Conservation (phyloP, 2,329 filamentous ascomycete genomes). For the Aspergillus felis region DNA sequence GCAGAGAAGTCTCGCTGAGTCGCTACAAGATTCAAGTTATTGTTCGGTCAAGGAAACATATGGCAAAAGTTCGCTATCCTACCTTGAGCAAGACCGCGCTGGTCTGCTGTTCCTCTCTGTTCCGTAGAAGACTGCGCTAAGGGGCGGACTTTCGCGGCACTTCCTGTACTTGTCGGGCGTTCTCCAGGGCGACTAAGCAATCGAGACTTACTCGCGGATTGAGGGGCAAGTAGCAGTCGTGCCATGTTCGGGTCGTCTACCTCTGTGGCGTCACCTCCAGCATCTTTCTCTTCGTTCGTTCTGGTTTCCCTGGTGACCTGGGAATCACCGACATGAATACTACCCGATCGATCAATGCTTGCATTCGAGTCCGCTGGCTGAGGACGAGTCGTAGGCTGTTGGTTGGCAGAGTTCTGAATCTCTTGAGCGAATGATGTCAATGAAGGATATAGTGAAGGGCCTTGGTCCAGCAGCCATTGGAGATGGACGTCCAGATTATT, state of each 20-base stretch:
- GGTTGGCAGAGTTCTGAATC: slow-evolving; percentile 11
- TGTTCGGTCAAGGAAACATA: slow-evolving; percentile 7
- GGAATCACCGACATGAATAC: slow-evolving; percentile 9
- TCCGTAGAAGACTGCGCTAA: slow-evolving; percentile 9
- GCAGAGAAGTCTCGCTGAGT: slow-evolving; percentile 13
- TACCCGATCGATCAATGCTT: slow-evolving; percentile 4
- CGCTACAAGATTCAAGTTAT: slow-evolving; percentile 5
- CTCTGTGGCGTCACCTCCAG: slow-evolving; percentile 11
- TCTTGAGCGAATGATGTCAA: slow-evolving; percentile 27
- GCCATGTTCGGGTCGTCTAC: slow-evolving; percentile 39
- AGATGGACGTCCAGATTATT: slow-evolving; percentile 45
- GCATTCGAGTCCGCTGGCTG: slow-evolving; percentile 1
- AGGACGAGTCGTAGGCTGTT: slow-evolving; percentile 1
- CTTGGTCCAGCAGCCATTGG: slow-evolving; percentile 44
- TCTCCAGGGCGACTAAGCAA: slow-evolving; percentile 33
- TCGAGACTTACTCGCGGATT: slow-evolving; percentile 38
- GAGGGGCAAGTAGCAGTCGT: slow-evolving; percentile 40
- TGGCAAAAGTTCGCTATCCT: background rate
- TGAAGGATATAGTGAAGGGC: slow-evolving; percentile 30
- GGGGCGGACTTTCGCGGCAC: slow-evolving; percentile 14
- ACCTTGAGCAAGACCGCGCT: slow-evolving; percentile 22
- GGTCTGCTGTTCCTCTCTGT: slow-evolving; percentile 1
- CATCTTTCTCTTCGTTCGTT: slow-evolving; percentile 21
- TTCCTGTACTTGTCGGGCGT: slow-evolving; percentile 16
- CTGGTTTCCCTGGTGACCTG: slow-evolving; percentile 2